Conservation (phyloP, 2,329 filamentous ascomycete species). For the Venturia effusa region DNA sequence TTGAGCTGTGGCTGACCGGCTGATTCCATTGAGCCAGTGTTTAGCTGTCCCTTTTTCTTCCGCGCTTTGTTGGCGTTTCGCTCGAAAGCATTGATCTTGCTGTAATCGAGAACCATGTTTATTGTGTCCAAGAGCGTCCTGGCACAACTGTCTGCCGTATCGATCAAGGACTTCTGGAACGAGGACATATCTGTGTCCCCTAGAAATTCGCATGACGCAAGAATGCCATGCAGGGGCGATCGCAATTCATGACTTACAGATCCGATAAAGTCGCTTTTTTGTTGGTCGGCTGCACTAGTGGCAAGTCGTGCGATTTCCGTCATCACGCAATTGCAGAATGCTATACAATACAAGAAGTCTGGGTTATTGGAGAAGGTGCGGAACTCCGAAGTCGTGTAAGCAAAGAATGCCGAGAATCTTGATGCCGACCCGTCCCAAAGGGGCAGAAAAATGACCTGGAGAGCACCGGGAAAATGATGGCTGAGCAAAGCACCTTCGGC, state of each 20-base stretch:
- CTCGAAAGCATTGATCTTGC: slow-evolving; percentile 20
- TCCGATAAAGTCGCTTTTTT: slow-evolving; percentile 42
- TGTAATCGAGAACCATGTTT: slow-evolving; percentile 25
- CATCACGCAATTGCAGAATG: slow-evolving; percentile 33
- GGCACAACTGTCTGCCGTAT: slow-evolving; percentile 29
- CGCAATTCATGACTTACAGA: slow-evolving; percentile 37
- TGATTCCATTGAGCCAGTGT: not conserved
- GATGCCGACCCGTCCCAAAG: slow-evolving; percentile 39
- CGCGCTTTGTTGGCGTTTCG: slow-evolving; percentile 15
- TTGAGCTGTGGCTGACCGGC: slow-evolving; percentile 21
- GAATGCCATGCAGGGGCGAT: slow-evolving; percentile 35
- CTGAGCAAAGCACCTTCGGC: slow-evolving; percentile 29
- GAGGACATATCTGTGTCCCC: slow-evolving; percentile 27
- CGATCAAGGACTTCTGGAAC: slow-evolving; percentile 11
- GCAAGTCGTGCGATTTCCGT: slow-evolving; percentile 30
- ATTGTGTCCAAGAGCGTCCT: slow-evolving; percentile 32
- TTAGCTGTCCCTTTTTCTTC: slow-evolving; percentile 20
- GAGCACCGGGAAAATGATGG: slow-evolving; percentile 35
- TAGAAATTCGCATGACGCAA: slow-evolving; percentile 40
- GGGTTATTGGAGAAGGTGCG: slow-evolving; percentile 24
- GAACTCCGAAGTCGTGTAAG: slow-evolving; percentile 26
- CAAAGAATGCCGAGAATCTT: slow-evolving; percentile 36
- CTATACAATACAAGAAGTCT: slow-evolving; percentile 29
- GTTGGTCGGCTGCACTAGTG: slow-evolving; percentile 30
- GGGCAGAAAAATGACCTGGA: slow-evolving; percentile 40